These are phyloP conservation scores for Phytophthora crassamura DNA, from an alignment of 352 stramenopile species.

Conservation along the genomic window DNA sequence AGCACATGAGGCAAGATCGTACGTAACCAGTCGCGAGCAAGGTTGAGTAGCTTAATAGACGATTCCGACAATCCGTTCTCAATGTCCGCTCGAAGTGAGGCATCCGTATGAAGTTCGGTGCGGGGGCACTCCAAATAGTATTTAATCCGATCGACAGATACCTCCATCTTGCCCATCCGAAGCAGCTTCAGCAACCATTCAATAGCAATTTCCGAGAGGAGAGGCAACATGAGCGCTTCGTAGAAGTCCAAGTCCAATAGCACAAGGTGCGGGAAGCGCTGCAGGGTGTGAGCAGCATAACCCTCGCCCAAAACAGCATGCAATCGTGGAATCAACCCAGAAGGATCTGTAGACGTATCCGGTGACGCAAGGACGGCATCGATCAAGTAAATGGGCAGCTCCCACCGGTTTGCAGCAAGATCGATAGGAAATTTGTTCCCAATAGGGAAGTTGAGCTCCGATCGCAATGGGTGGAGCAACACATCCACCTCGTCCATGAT, in stretches of 20 bases:
- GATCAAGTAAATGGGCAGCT: conserved; percentile 93
- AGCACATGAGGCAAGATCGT: conserved; percentile 99
- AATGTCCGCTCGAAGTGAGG: conserved; percentile 81
- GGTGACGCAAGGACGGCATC: conserved; percentile 92
- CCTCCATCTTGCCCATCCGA: conserved; percentile 94
- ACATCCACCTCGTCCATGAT: conserved; percentile 95
- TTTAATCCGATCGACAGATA: conserved; percentile 76
- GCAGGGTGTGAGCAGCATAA: conserved; percentile 93
- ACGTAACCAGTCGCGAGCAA: conserved; percentile 97
- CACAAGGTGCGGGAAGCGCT: conserved; percentile 98
- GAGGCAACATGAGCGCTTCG: conserved; percentile 90
- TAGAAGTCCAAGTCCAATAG: conserved; percentile 98
- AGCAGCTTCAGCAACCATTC: conserved; percentile 88
- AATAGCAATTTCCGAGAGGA: conserved; percentile 91
- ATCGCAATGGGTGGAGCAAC: conserved; percentile 90
- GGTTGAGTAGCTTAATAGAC: conserved; percentile 98
- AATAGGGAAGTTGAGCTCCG: conserved; percentile 93
- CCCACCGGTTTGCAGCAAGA: conserved; percentile 90
- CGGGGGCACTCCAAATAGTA: conserved; percentile 75
- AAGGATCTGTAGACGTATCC: conserved; percentile 12
- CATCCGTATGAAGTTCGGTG: conserved; percentile 69
- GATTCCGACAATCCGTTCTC: conserved; percentile 75
- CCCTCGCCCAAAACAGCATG: conserved; percentile 92
- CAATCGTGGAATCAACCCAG: conserved; percentile 61
- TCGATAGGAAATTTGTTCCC: conserved; percentile 93